Conservation (phyloP, 352 stramenopile genomes). For the Blastocystis sp. region DNA sequence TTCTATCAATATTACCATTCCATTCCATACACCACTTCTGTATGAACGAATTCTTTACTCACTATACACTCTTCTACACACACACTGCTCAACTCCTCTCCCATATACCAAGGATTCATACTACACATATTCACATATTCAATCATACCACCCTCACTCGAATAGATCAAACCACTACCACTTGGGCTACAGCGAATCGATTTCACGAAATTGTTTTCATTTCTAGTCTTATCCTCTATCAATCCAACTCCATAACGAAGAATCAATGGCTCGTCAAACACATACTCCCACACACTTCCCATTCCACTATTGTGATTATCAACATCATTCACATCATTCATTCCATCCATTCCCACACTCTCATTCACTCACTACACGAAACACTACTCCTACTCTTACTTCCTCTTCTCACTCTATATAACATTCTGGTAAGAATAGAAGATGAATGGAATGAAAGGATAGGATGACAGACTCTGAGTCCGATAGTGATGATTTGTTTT, state of each 20-base stretch:
- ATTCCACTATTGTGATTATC: background rate
- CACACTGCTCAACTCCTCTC: background rate
- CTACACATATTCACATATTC: background rate
- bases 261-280: slow-evolving; percentile 9
- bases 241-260: slow-evolving; percentile 17
- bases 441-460: background rate
- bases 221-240: background rate
- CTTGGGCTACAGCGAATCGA: slow-evolving; percentile 25
- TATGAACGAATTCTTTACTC: slow-evolving; percentile 3
- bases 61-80: background rate
- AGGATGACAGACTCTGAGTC: slow-evolving; percentile 48
- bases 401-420: background rate
- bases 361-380: background rate
- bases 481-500: slow-evolving; percentile 15
- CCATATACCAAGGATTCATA: slow-evolving; percentile 17
- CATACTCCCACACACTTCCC: slow-evolving; percentile 16
- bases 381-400: background rate
- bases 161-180: slow-evolving; percentile 38
- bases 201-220: slow-evolving; percentile 55
- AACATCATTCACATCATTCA: background rate
- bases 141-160: slow-evolving; percentile 5
- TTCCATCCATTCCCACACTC: background rate
- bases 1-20: background rate
- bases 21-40: slow-evolving; percentile 36
- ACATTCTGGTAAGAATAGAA: background rate